These are phyloP conservation scores for Didymella pinodella DNA, from an alignment of 2,329 filamentous ascomycete genomes.

Conservation along the genomic window DNA sequence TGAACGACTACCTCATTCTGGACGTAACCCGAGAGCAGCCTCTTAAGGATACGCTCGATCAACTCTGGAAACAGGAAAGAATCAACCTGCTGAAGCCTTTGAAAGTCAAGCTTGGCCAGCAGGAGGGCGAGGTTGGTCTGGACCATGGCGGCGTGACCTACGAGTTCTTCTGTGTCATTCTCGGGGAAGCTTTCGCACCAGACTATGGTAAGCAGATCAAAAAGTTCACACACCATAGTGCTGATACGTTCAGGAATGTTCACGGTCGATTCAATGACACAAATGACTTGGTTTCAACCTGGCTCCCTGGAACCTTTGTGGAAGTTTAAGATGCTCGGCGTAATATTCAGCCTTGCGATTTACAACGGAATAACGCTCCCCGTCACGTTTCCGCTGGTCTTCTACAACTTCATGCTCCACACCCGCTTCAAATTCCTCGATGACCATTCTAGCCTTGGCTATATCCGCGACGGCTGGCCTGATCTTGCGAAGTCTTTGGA, in stretches of 20 bases:
- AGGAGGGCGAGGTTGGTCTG: slow-evolving; percentile 86
- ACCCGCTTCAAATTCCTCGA: slow-evolving; percentile 67
- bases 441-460: slow-evolving; percentile 59
- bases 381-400: slow-evolving; percentile 82
- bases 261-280: slow-evolving; percentile 75
- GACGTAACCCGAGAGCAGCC: slow-evolving; percentile 54
- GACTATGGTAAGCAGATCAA: slow-evolving; percentile 65
- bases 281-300: slow-evolving; percentile 88
- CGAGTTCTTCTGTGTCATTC: slow-evolving; percentile 89
- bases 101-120: slow-evolving; percentile 81
- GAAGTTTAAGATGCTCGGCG: slow-evolving; percentile 88
- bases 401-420: slow-evolving; percentile 82
- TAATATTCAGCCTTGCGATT: slow-evolving; percentile 87
- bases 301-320: slow-evolving; percentile 82
- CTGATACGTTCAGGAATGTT: slow-evolving; percentile 67
- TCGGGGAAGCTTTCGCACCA: slow-evolving; percentile 80
- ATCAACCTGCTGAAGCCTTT: slow-evolving; percentile 84
- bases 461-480: slow-evolving; percentile 91
- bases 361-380: slow-evolving; percentile 94
- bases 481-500: slow-evolving; percentile 78
- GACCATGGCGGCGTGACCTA: slow-evolving; percentile 96
- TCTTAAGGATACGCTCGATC: slow-evolving; percentile 69
- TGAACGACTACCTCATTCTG: slow-evolving; percentile 54
- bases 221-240: background rate
- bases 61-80: slow-evolving; percentile 86